phyloP scores from a whole-genome alignment of 2,329 filamentous ascomycete species.

The Trichoderma sp. region DNA sequence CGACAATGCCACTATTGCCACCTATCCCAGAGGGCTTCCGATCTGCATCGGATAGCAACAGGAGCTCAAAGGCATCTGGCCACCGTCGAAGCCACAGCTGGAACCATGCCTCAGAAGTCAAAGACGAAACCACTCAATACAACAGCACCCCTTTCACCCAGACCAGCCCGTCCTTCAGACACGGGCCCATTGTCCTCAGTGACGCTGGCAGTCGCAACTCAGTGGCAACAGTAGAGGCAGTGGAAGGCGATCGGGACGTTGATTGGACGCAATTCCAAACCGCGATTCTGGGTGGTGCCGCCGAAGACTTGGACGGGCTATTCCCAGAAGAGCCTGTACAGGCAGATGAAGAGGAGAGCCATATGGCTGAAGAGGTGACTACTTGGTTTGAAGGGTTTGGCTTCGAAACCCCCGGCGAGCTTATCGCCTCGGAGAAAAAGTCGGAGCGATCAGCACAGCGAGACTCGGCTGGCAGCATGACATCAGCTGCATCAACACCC shows the following conservation, averaged over 20 bases:
- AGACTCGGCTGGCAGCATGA: conserved; percentile 20
- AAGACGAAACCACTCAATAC: conserved; percentile 47
- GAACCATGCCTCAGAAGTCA: conserved; percentile 30
- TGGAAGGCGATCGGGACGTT: conserved; percentile 46
- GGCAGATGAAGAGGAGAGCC: conserved; percentile 42
- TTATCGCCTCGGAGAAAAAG: conserved; percentile 32
- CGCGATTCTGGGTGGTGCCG: conserved; percentile 58
- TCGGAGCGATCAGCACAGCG: conserved; percentile 26
- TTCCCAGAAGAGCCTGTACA: conserved; percentile 26
- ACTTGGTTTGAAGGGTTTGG: conserved; percentile 53
- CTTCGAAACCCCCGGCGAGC: conserved; percentile 42
- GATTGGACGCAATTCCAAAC: conserved; percentile 67
- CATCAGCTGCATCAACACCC: conserved; percentile 26
- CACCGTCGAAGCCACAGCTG: conserved; percentile 20
- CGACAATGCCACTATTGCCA: conserved; percentile 22
- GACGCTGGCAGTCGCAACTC: conserved; percentile 37
- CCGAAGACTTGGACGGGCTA: conserved; percentile 40
- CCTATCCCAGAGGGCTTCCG: conserved; percentile 28
- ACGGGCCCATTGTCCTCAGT: conserved; percentile 54
- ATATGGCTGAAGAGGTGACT: conserved; percentile 41
- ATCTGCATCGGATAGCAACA: conserved; percentile 19
- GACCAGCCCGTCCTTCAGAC: conserved; percentile 48
- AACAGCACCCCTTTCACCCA: conserved; percentile 49
- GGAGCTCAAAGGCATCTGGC: conserved; percentile 11
- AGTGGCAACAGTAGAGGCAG: not conserved